Conservation (phyloP, 2,329 filamentous ascomycete species). For the Fusarium sp. region DNA sequence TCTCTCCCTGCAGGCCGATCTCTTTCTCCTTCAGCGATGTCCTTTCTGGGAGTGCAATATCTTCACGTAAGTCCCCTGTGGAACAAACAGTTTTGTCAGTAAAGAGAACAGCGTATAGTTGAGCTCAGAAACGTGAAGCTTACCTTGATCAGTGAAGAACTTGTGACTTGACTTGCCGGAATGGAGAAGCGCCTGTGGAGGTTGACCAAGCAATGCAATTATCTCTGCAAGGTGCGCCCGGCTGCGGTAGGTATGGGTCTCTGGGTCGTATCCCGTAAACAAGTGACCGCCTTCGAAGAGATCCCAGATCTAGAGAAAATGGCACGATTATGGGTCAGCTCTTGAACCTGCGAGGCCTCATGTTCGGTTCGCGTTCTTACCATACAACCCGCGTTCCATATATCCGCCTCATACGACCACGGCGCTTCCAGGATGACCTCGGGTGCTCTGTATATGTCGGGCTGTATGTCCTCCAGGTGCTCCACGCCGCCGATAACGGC, state of each 20-base stretch:
- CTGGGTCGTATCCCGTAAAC: slow-evolving; percentile 59
- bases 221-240: slow-evolving; percentile 66
- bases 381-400: slow-evolving; percentile 69
- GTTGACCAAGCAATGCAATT: slow-evolving; percentile 61
- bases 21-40: slow-evolving; percentile 56
- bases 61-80: slow-evolving; percentile 49
- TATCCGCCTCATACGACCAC: slow-evolving; percentile 65
- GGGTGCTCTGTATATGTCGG: slow-evolving; percentile 58
- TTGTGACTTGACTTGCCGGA: slow-evolving; percentile 51
- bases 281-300: slow-evolving; percentile 63
- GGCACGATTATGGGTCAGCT: background rate
- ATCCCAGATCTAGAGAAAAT: slow-evolving; percentile 61
- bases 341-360: background rate
- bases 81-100: background rate
- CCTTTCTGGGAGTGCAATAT: slow-evolving; percentile 38
- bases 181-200: slow-evolving; percentile 55
- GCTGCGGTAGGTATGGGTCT: slow-evolving; percentile 57
- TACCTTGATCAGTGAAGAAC: slow-evolving; percentile 59
- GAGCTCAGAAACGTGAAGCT: slow-evolving; percentile 6
- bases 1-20: slow-evolving; percentile 53
- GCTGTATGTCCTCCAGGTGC: slow-evolving; percentile 57
- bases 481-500: slow-evolving; percentile 55
- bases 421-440: slow-evolving; percentile 64
- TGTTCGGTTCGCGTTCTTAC: slow-evolving; percentile 50
- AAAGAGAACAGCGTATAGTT: slow-evolving; percentile 14